Evolutionary conservation across 495 filamentous ascomycete genomes (phyloP), one percentile per base, ranked within the genome.

Genomic region (Aspergillus baeticus): DNA sequence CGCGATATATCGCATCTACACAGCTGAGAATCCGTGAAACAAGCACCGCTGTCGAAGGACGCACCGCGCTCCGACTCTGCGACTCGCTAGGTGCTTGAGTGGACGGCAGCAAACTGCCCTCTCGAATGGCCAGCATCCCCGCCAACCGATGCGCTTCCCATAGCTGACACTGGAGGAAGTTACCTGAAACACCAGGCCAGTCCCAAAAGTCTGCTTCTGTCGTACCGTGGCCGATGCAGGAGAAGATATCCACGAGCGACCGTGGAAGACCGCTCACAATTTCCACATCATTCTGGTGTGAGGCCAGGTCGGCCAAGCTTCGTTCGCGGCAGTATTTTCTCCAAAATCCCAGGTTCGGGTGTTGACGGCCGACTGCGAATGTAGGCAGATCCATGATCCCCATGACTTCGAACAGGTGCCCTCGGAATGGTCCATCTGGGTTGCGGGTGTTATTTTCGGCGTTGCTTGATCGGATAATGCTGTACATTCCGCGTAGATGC

Each of bases 401-500:
- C 71, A 75, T 73, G 7, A 73, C 71, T 39, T 75, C 71, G 2
- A 71, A 51, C 0, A 71, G 48, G 39, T 75, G 70, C 1, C 47
- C 55, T 3, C 68, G 65, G 21, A 75, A 70, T 15, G 31, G 35
- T 10, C 49, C 36, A 6, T 46, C 15, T 14, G 55, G 47, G 18
- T 6, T 17, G n/a, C 47, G 50, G 2, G 17, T 14, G 26, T 50
- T 33, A 18, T 58, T n/a, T n/a, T n/a, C 47, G 0, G 64, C 43
- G 5, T 57, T 59, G 5, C 66, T 60, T 42, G 51, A 54, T 44
- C 68, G 67, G 1, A 71, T 52, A 18, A 75, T 70, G 18, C 55
- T 67, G 51, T 74, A 61, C 67, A 75, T 71, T 10, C 71, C 70
- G 54, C 69, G 66, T 13, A 75, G 52, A 55, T 75, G 71, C 65